Conservation (phyloP, 2,329 filamentous ascomycete genomes). For the Cladophialophora psammophila region DNA sequence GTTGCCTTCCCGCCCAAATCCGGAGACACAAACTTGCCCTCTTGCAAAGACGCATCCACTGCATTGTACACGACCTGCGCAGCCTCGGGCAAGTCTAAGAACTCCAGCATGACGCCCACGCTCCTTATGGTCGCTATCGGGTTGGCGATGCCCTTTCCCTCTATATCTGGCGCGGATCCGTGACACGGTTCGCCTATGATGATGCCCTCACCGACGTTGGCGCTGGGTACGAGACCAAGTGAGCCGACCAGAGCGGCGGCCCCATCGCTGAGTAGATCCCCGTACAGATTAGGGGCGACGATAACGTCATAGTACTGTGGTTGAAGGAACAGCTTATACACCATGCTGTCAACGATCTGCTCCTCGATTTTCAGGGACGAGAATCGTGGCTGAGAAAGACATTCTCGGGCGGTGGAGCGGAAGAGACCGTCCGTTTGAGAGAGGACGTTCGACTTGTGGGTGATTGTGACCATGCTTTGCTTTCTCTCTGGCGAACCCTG, state of each 20-base stretch:
- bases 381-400: conserved; percentile 73
- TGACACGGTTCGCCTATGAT: conserved; percentile 99
- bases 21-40: conserved; percentile 81
- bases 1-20: conserved; percentile 88
- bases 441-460: conserved; percentile 97
- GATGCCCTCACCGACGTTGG: conserved; percentile 93
- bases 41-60: conserved; percentile 87
- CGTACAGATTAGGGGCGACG: conserved; percentile 96
- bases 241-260: conserved; percentile 92
- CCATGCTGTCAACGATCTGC: conserved; percentile 99
- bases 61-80: conserved; percentile 90
- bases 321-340: conserved; percentile 99
- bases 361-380: conserved; percentile 77
- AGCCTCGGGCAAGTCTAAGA: conserved; percentile 83
- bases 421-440: conserved; percentile 97
- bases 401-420: conserved; percentile 77
- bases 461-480: conserved; percentile 85
- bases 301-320: conserved; percentile 96
- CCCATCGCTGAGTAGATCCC: conserved; percentile 94
- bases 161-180: conserved; percentile 93
- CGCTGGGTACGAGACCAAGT: conserved; percentile 88
- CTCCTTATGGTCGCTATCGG: conserved; percentile 93
- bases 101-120: conserved; percentile 94
- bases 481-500: conserved; percentile 50
- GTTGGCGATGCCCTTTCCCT: conserved; percentile 91